A percentile compares a stretch with the other conserved stretches of the same genome.
phyloP scores from a whole-genome alignment of 1,284 basidiomycete genomes.

The Pascua guehoae region DNA sequence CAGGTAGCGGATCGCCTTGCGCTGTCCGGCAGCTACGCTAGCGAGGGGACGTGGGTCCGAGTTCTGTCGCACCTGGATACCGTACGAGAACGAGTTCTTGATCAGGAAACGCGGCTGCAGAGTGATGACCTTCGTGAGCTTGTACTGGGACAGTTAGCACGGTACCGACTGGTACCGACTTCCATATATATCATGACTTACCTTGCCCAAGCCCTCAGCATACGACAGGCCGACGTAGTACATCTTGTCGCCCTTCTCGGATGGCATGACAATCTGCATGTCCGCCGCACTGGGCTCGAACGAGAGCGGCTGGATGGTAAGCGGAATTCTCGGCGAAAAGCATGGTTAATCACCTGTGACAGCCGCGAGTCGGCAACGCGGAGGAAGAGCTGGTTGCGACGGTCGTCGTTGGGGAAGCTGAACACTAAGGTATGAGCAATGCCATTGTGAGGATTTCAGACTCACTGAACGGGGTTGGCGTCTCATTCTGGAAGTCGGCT shows the following conservation, averaged over 20 bases:
- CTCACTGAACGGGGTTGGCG: slow-evolving; percentile 61
- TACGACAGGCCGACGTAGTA: slow-evolving; percentile 87
- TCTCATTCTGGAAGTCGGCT: slow-evolving; percentile 54
- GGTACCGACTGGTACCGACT: too few relatives aligned
- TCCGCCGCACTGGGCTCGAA: slow-evolving; percentile 91
- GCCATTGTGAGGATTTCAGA: too few relatives aligned
- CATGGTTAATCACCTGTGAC: slow-evolving; percentile 58
- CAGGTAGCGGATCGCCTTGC: slow-evolving; percentile 67
- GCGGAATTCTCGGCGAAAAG: neutral
- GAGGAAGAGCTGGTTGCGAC: slow-evolving; percentile 80
- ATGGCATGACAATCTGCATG: slow-evolving; percentile 71
- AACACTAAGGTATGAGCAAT: slow-evolving; percentile 59
- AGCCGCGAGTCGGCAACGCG: slow-evolving; percentile 81
- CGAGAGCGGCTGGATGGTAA: slow-evolving; percentile 60
- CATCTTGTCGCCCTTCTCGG: slow-evolving; percentile 67
- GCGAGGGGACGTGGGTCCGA: slow-evolving; percentile 55
- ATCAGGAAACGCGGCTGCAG: slow-evolving; percentile 86
- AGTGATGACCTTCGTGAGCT: slow-evolving; percentile 90
- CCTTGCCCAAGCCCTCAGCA: slow-evolving; percentile 84
- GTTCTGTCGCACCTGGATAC: slow-evolving; percentile 81
- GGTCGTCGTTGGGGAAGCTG: slow-evolving; percentile 73
- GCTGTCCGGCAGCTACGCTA: slow-evolving; percentile 63
- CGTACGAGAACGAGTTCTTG: slow-evolving; percentile 70
- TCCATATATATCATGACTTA: slow-evolving; percentile 18
- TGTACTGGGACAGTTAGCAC: slow-evolving; percentile 58